phyloP scores from a whole-genome alignment of 768 basidiomycete genomes.

The Dioszegia hungarica region DNA sequence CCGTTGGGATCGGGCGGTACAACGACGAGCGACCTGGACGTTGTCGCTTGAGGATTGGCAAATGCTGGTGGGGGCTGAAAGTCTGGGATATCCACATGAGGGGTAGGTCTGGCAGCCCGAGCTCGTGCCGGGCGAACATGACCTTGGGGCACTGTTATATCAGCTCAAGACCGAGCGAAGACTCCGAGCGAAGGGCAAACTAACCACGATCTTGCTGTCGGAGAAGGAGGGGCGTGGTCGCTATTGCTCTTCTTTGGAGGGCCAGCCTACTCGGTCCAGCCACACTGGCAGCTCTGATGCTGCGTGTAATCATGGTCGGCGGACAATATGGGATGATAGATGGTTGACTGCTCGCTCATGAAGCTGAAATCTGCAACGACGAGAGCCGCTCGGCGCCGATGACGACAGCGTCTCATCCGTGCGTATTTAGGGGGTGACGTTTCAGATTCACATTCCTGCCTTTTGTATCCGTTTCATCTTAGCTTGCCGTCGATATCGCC shows the following conservation, averaged over 20 bases:
- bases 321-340: not conserved
- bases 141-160: constrained; percentile 23
- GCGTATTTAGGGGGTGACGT: too few species aligned
- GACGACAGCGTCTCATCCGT: too few species aligned
- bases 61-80: not conserved
- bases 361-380: too few species aligned
- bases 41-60: not conserved
- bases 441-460: too few species aligned
- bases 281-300: not conserved
- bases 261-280: not conserved
- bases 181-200: not conserved
- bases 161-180: not conserved
- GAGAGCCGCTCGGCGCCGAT: too few species aligned
- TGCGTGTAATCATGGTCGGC: not conserved
- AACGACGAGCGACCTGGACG: constrained; percentile 19
- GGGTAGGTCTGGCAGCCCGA: not conserved
- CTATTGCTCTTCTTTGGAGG: not conserved
- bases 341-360: not conserved
- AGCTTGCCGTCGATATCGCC: too few species aligned
- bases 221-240: not conserved
- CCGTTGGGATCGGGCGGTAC: constrained; percentile 46
- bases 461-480: too few species aligned
- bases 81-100: not conserved
- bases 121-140: constrained; percentile 25
- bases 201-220: constrained; percentile 3